These are phyloP conservation scores for Annona cherimola DNA, from an alignment of 164 flowering plant species.

Conservation along the genomic window DNA sequence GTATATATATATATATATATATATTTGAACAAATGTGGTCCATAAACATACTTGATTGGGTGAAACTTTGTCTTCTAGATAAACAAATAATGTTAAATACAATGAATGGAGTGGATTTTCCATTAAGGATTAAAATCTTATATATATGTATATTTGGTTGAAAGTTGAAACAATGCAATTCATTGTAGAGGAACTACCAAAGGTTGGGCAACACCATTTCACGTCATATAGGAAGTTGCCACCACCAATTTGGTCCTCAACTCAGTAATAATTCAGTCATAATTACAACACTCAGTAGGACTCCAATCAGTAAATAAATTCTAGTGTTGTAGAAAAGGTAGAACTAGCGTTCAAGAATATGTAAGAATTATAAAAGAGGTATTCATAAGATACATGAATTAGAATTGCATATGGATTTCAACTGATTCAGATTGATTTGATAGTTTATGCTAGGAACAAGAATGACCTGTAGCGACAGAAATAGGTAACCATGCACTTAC, in stretches of 20 bases:
- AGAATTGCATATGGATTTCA: background rate
- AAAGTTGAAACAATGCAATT: background rate
- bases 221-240: background rate
- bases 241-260: background rate
- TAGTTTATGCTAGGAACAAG: background rate
- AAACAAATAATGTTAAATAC: too few relatives aligned
- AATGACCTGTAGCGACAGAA: background rate
- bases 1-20: too few relatives aligned
- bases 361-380: background rate
- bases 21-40: too few relatives aligned
- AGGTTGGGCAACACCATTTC: background rate
- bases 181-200: background rate
- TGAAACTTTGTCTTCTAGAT: too few relatives aligned
- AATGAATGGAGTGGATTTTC: too few relatives aligned
- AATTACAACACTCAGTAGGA: background rate
- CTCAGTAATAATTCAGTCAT: background rate
- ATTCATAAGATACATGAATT: background rate
- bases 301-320: background rate
- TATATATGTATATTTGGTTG: background rate
- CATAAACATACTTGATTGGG: too few relatives aligned
- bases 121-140: too few relatives aligned
- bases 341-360: background rate
- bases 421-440: background rate
- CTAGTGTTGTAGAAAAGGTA: background rate
- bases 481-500: slow-evolving; percentile 23